Conservation (phyloP, 169 alveolate genomes). For the Plasmodium coatneyi region DNA sequence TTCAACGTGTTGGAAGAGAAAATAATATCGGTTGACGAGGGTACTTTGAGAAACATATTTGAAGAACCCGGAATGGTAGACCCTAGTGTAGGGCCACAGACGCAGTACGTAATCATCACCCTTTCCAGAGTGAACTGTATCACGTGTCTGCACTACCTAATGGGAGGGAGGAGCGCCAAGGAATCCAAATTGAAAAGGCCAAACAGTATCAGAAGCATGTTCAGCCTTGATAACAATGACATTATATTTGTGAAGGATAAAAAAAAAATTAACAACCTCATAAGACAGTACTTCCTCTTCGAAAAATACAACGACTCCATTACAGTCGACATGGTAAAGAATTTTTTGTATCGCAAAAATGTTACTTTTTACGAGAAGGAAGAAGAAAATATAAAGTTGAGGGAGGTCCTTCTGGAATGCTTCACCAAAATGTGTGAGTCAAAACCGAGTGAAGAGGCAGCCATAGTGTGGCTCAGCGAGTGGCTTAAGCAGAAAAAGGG, state of each 20-base stretch:
- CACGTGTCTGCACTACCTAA: constrained; percentile 46
- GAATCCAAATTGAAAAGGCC: constrained; percentile 25
- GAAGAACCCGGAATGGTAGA: background rate
- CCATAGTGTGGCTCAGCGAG: constrained; percentile 39
- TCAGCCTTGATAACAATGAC: constrained; percentile 17
- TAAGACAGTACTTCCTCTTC: constrained; percentile 19
- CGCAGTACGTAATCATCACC: constrained; percentile 16
- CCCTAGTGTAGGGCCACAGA: background rate
- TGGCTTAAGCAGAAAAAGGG: constrained; percentile 38
- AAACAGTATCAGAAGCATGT: constrained; percentile 25
- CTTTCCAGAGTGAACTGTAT: constrained; percentile 47
- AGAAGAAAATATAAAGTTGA: constrained; percentile 48
- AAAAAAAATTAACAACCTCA: constrained; percentile 21
- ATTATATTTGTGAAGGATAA: constrained; percentile 35
- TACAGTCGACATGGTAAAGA: constrained; percentile 41
- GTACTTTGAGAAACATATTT: background rate
- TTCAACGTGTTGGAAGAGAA: constrained; percentile 59
- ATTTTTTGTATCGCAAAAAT: constrained; percentile 54
- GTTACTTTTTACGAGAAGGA: constrained; percentile 3
- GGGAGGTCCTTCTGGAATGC: constrained; percentile 38
- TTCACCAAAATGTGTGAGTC: constrained; percentile 26
- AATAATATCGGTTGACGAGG: background rate
- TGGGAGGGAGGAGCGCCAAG: constrained; percentile 13
- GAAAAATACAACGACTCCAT: constrained; percentile 47
- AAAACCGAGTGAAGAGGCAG: constrained; percentile 23